Base-by-base conservation (phyloP, 257 asterid species). In the Prunella vulgaris region DNA sequence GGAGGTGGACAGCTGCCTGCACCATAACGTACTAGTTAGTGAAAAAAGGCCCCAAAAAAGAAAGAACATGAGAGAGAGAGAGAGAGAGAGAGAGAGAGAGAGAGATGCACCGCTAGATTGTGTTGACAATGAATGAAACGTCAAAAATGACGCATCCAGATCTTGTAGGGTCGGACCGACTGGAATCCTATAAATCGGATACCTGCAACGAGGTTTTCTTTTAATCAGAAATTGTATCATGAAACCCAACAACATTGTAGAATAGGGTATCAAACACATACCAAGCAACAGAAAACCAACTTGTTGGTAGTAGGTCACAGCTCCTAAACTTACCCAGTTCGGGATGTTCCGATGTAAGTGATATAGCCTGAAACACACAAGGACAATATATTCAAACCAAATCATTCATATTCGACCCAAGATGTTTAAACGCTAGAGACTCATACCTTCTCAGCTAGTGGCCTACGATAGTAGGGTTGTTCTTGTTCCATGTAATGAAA, bases 251-350 rank as follows among this genome's bases (percentile, higher is more conserved):
- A 66, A 67, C 38, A 28, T 66, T 38, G 15, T 17, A 2, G 44
- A 48, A 68, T 32, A 35, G 27, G 53, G 44, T 32, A 14, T 61
- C 4, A 22, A 46, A 15, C 21, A 64, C 83, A 60, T 79, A 93
- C 99, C 98, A 93, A 60, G 99, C 99, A 37, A 93, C 86, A 57
- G 82, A 83, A 54, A 93, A 77, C 99, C 99, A 93, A 75, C 99
- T 93, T 17, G 88, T 46, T 5, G 96, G 96, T 52, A 82, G 90
- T 21, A 93, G 76, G 86, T 90, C 97, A 22, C 88, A 86, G 84
- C 99, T 93, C 82, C 81, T 82, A 76, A 32, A 82, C 33, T 69
- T 86, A 73, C 64, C 76, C 75, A 93, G 80, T 76, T 78, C 93
- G 1, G 99, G 96, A 77, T 57, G 59, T 72, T 79, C 79, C 54